Base-by-base conservation (phyloP, 306 rosid genomes). In the Pueraria montana region DNA sequence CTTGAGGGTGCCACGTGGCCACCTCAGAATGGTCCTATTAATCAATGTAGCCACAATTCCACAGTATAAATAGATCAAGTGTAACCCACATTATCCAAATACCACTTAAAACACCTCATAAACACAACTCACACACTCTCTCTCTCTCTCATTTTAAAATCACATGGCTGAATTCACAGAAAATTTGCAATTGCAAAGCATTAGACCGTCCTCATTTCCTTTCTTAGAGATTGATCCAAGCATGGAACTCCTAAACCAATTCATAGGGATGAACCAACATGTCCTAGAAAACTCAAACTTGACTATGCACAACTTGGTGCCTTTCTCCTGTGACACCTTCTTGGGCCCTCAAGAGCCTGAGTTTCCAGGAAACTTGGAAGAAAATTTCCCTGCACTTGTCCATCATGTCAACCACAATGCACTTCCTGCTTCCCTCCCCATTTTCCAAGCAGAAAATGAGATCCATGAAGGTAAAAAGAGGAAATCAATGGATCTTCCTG, bases 131-230 rank as follows among this genome's bases (percentile, higher is more conserved):
- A 2, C n/a, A n/a, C n/a, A 30, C 40, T 34, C 40, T 4, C 40
- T 34, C 40, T 4, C 17, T 43, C 81, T 26, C 30, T 64, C 45
- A 42, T 30, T 34, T 78, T 42, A 67, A 42, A 55, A 13, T 62
- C 63, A 65, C 86, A 94, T 94, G 98, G 98, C 98, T 59, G 89
- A 92, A 79, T 91, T 91, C 86, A 68, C 89, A 24, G 76, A 87
- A 74, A 88, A 90, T 74, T 75, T 92, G 55, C 93, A 91, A 72
- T 77, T 92, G 49, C 93, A 91, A 76, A 89, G 80, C 82, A 70
- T 85, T 20, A 89, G 84, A 79, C 87, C 88, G 45, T 46, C 56
- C 8, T 85, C 91, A 5, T 90, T 87, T 75, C 88, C 97, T 70
- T 86, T 90, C 85, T 73, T 82, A 17, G 93, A 91, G 16, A 72